Conservation (phyloP, 176 grass and related monocot species). For the Phragmites australis region DNA sequence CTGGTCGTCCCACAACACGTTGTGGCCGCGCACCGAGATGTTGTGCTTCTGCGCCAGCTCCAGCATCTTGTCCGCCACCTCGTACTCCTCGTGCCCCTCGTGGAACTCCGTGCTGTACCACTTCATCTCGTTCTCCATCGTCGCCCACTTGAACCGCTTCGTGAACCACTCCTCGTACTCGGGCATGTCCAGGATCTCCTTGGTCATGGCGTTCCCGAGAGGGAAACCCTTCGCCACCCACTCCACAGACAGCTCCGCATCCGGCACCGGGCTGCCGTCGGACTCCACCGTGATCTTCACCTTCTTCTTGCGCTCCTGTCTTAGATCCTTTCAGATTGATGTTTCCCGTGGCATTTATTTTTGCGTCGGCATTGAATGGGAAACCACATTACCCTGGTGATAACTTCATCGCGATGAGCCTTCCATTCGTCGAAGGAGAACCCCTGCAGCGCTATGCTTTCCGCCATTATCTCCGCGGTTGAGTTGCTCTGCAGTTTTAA, state of each 20-base stretch:
- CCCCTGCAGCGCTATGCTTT: constrained; percentile 63
- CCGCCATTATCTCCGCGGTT: constrained; percentile 54
- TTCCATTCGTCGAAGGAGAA: constrained; percentile 72
- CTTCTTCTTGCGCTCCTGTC: constrained; percentile 42
- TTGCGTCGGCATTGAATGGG: not conserved
- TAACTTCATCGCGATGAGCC: constrained; percentile 44
- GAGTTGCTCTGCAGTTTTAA: constrained; percentile 48
- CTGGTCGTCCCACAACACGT: constrained; percentile 72
- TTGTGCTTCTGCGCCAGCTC: constrained; percentile 44
- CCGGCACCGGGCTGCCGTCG: constrained; percentile 27
- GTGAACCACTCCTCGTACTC: constrained; percentile 72
- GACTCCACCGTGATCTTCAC: constrained; percentile 41
- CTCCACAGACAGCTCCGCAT: constrained; percentile 45
- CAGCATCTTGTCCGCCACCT: constrained; percentile 61
- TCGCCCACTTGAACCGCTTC: constrained; percentile 63
- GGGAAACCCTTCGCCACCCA: constrained; percentile 48
- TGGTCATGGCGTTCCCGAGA: constrained; percentile 65
- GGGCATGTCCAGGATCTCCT: constrained; percentile 54
- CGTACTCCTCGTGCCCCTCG: constrained; percentile 41
- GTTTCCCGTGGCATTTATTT: not conserved
- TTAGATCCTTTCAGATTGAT: not conserved
- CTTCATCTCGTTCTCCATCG: constrained; percentile 91
- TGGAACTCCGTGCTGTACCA: constrained; percentile 67
- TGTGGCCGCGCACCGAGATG: constrained; percentile 57
- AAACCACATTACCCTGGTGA: constrained; percentile 27